Evolutionary conservation across 1,284 basidiomycete species (phyloP), one percentile per base, ranked within the genome.

Genomic region (Naganishia cerealis): DNA sequence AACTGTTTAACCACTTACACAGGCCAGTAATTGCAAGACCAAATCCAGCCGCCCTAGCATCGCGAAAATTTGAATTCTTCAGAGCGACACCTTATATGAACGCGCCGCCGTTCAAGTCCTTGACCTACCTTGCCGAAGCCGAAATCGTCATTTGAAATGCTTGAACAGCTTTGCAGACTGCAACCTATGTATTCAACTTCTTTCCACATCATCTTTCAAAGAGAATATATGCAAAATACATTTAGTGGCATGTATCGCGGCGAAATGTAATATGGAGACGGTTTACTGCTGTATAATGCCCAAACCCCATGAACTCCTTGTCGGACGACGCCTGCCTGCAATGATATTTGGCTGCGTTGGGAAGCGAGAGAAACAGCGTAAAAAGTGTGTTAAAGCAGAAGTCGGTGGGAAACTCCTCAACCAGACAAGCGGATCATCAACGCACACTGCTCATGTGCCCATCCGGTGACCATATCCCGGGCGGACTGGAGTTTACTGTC

Each of bases 1-100:
- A 24, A 39, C 18, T 15, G 24, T 7, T 9, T 8, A 29, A 9
- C 6, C 13, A 36, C 57, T 59, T n/a, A 59, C 57, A 26, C 26
- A 48, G 57, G 57, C 57, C 57, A 59, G 10, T 59, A 59, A n/a
- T 59, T 59, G 43, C 57, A 59, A 29, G 26, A 8, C 57, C 57
- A 59, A 26, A 46, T 26, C 57, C 57, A 59, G 13, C n/a, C n/a
- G 2, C 7, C 46, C 46, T 50, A 24, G 7, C 7, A 46, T 15
- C 2, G 18, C 13, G n/a, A 16, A 18, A 46, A n/a, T 8, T 21
- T 2, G 7, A 1, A 7, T 24, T 8, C 24, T 50, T 21, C 46
- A 24, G 46, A 8, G 21, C 40, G 10, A 50, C n/a, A 10, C 43
- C 29, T 33, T 24, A 8, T 9, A 24, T 7, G 0, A 50, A 50